Evolutionary conservation across 148 eudicot species (phyloP), one percentile per base, ranked within the genome.

Genomic region (Limonium bicolor): DNA sequence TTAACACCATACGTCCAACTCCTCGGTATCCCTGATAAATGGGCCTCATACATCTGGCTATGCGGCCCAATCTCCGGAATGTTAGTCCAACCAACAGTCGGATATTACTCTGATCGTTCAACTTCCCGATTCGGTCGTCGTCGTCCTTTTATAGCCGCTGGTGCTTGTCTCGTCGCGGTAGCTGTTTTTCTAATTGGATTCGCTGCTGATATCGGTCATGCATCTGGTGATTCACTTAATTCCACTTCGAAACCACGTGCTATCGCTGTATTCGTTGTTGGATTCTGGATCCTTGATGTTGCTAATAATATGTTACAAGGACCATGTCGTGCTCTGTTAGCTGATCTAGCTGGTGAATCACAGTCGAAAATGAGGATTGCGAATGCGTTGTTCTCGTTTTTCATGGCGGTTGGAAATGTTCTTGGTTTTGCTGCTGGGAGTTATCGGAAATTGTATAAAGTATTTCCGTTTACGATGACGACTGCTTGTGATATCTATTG

Each of bases 41-140:
- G 77, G 82, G 65, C 96, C 1, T 50, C 90, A 3, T 76, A 64
- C 38, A 79, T 87, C 25, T 87, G 96, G 96, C 75, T 87, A 1
- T 87, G 90, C 22, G 94, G 96, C 24, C 96, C 96, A 17, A 69
- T 82, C 35, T 87, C 94, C 1, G 90, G 96, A 2, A 49, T 87
- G 66, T 20, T 86, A 16, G 96, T 86, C 23, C 94, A 78, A 56
- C 96, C 94, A 30, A 23, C 76, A 11, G 94, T 71, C 2, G 94
- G 96, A 7, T 82, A 68, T 59, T 64, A 48, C 24, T 73, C 80
- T 27, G 96, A 86, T 47, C 70, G 70, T 13, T 57, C 68, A 40
- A 53, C 37, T 18, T 61, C 71, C 24, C 41, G 49, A 20, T 73
- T 50, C 28, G 96, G 94, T 28, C 79, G 96, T 6, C 80, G 96